Conservation (phyloP, 1,284 basidiomycete species). For the Cryptococcus depauperatus region DNA sequence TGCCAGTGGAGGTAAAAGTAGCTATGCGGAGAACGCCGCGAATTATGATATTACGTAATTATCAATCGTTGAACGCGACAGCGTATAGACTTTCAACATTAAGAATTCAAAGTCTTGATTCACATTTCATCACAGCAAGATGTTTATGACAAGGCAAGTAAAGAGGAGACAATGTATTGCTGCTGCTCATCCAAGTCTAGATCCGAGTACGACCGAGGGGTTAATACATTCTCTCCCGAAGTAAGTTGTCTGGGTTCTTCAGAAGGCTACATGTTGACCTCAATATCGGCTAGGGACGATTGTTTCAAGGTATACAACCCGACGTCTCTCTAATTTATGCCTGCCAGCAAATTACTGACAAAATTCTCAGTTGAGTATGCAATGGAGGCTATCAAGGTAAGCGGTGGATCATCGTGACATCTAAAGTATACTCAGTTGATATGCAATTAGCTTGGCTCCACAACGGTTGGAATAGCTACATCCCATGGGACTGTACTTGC, state of each 20-base stretch:
- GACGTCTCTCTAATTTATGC: conserved; percentile 4
- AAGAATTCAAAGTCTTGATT: not conserved
- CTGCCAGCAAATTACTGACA: not conserved
- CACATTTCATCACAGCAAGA: too few species aligned
- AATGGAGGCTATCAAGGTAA: conserved; percentile 93
- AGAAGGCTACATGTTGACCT: too few species aligned
- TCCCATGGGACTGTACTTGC: conserved; percentile 84
- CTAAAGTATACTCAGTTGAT: not conserved
- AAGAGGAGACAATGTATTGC: not conserved
- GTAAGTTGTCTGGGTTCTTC: too few species aligned
- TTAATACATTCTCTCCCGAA: conserved; percentile 98
- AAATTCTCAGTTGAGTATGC: conserved; percentile 82
- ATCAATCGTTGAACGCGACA: not conserved
- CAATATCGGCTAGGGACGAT: conserved; percentile 42
- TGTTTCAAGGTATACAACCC: conserved; percentile 50
- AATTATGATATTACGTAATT: conserved; percentile 5
- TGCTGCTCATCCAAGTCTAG: conserved; percentile 22
- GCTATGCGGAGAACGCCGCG: not conserved
- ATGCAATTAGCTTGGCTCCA: conserved; percentile 74
- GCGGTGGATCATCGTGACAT: conserved; percentile 13
- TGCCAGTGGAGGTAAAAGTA: too few species aligned
- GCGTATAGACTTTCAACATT: not conserved
- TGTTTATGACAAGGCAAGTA: conserved; percentile 44
- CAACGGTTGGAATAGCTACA: conserved; percentile 87
- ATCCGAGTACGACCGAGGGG: conserved; percentile 69